phyloP scores from a whole-genome alignment of 2,329 filamentous ascomycete species.

The Colletotrichum phormii region DNA sequence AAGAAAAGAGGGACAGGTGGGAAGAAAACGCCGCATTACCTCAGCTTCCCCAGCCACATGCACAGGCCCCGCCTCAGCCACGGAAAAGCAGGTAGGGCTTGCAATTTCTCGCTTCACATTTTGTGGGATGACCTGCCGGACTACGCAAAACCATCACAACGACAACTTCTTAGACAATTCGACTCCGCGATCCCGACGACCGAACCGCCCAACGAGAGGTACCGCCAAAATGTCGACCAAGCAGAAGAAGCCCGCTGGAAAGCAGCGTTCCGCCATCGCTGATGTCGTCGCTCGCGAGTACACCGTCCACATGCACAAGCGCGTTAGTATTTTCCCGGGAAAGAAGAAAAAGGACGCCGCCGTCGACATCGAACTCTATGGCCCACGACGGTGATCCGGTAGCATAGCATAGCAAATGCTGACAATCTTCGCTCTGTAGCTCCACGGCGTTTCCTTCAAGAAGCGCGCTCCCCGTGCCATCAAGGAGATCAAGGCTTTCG shows the following conservation, averaged over 20 bases:
- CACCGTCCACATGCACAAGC: constrained; percentile 99
- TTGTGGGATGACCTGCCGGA: constrained; percentile 26
- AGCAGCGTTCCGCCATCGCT: constrained; percentile 91
- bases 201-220: constrained; percentile 42
- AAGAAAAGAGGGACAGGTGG: background rate
- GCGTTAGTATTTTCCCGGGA: constrained; percentile 49
- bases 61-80: constrained; percentile 5
- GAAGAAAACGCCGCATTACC: background rate
- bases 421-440: constrained; percentile 63
- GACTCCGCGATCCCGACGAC: constrained; percentile 36
- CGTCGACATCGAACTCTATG: constrained; percentile 38
- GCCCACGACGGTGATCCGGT: constrained; percentile 1
- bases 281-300: constrained; percentile 99
- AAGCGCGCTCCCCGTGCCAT: constrained; percentile 98
- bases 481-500: constrained; percentile 99
- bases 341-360: constrained; percentile 50
- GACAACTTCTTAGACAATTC: constrained; percentile 37
- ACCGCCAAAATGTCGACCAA: constrained; percentile 70
- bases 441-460: constrained; percentile 99
- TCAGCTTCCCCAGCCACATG: constrained; percentile 11
- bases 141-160: constrained; percentile 20
- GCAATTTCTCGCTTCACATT: constrained; percentile 36
- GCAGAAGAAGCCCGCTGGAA: constrained; percentile 74
- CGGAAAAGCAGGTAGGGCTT: constrained; percentile 22
- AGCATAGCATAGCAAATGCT: constrained; percentile 43